Base-by-base conservation (phyloP, 805 yeast genomes). In the Metschnikowia cerradonensis region DNA sequence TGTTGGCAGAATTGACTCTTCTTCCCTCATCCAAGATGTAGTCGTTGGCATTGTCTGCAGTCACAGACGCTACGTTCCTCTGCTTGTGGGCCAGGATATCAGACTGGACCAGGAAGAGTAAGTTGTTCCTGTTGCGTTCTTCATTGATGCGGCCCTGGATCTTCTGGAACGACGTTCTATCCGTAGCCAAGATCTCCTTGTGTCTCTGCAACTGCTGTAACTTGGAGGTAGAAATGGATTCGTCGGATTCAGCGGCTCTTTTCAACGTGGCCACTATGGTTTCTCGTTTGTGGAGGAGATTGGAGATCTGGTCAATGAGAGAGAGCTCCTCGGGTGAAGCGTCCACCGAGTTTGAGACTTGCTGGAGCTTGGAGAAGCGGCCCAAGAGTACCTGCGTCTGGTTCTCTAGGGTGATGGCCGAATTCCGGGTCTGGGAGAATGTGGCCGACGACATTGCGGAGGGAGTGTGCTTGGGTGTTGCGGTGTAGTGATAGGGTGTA, bases 121-220 rank as follows among this genome's bases (percentile, higher is more conserved):
- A 70, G 57, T 90, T 90, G 58, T 81, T 68, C 54, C 91, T 77
- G 65, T 87, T 84, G 45, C 96, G 80, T 60, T 87, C 96, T 60
- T 88, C 90, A 53, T 76, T 71, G 39, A 88, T 80, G 6, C 81
- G 72, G 3, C 73, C 65, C 54, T 79, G 71, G 44, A 92, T 79
- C 55, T 87, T 79, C 39, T 71, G 68, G 60, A 80, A 86, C 54
- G 83, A 86, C 48, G 73, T 66, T 67, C 79, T 75, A 67, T 88
- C 91, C 50, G 90, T 95, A 51, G 73, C 79, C 30, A 89, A 72
- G 13, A 80, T 77, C 66, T 90, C 96, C 59, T 80, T 81, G 65
- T 90, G 96, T 54, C 97, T 81, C 52, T 85, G 82, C 43, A 90
- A 69, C 65, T 91, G 98, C 60, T 87, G 92, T 40, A 83, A 67